Conservation (phyloP, 371 early-diverging fungal genomes). For the Enterospora canceri region DNA sequence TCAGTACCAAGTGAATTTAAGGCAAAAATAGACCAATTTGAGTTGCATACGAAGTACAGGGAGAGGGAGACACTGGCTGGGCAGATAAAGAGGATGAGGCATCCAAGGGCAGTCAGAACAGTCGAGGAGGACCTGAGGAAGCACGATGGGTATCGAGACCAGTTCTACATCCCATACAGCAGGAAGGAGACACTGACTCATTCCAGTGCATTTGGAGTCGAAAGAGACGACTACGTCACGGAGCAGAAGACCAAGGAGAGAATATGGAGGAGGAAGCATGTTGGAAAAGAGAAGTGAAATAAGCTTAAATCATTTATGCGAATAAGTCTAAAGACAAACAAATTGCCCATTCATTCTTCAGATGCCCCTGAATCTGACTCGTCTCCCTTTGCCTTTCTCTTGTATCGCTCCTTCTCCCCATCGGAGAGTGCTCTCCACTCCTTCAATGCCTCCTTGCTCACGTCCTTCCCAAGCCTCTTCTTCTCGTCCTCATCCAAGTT, state of each 20-base stretch:
- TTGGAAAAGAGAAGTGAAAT: background rate
- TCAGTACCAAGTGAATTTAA: constrained; percentile 37
- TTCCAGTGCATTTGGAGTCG: constrained; percentile 35
- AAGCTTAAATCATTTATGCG: background rate
- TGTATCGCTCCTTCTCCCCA: constrained; percentile 39
- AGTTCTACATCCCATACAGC: constrained; percentile 32
- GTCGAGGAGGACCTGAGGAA: constrained; percentile 4
- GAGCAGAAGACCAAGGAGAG: constrained; percentile 25
- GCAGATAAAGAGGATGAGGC: constrained; percentile 31
- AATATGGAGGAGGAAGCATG: background rate
- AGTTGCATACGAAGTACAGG: constrained; percentile 20
- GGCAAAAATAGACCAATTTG: constrained; percentile 11
- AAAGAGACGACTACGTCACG: constrained; percentile 40
- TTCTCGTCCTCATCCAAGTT: constrained; percentile 28
- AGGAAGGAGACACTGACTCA: constrained; percentile 23
- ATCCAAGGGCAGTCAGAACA: background rate
- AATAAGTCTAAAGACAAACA: constrained; percentile 1
- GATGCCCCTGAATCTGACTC: constrained; percentile 26
- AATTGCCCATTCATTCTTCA: constrained; percentile 10
- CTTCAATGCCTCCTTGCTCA: background rate
- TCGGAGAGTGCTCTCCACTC: constrained; percentile 42
- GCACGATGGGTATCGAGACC: constrained; percentile 28
- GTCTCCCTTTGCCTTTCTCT: constrained; percentile 19
- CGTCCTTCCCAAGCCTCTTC: constrained; percentile 9
- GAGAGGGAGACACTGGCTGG: constrained; percentile 24